Conservation (phyloP, 2,329 filamentous ascomycete species). For the Kalaharituber pfeilii region DNA sequence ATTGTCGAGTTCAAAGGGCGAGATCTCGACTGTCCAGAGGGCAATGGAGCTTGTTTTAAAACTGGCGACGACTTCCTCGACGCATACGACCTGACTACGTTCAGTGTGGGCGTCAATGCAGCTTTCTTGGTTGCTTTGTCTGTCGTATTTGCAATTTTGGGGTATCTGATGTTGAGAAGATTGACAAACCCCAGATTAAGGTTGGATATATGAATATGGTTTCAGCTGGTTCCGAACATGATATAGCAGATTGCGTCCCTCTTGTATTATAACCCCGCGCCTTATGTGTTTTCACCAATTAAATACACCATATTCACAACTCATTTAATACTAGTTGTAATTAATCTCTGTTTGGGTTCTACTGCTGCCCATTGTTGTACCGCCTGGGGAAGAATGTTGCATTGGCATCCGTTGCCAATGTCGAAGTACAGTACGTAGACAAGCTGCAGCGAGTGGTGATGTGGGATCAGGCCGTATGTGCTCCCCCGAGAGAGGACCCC, state of each 20-base stretch:
- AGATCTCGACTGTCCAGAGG: slow-evolving; percentile 40
- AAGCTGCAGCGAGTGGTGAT: too few relatives aligned
- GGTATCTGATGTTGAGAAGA: slow-evolving; percentile 1
- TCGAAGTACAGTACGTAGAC: too few relatives aligned
- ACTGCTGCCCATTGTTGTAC: too few relatives aligned
- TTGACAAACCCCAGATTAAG: slow-evolving; percentile 1
- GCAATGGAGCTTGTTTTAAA: not conserved
- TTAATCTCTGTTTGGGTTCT: too few relatives aligned
- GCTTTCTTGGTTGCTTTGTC: not conserved
- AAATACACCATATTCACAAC: not conserved
- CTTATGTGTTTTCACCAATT: not conserved
- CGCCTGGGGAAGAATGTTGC: too few relatives aligned
- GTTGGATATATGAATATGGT: not conserved
- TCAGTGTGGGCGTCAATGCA: not conserved
- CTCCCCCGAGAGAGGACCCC: too few relatives aligned
- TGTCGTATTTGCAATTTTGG: not conserved
- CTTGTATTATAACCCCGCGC: too few relatives aligned
- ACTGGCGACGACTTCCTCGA: not conserved
- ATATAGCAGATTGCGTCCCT: not conserved
- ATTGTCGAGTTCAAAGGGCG: slow-evolving; percentile 61
- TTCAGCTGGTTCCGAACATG: not conserved
- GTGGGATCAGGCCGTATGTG: too few relatives aligned
- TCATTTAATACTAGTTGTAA: not conserved
- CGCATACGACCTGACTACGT: not conserved
- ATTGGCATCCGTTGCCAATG: too few relatives aligned